These are phyloP conservation scores for Alternaria ventricosa DNA, from an alignment of 2,329 filamentous ascomycete species.

Conservation along the genomic window DNA sequence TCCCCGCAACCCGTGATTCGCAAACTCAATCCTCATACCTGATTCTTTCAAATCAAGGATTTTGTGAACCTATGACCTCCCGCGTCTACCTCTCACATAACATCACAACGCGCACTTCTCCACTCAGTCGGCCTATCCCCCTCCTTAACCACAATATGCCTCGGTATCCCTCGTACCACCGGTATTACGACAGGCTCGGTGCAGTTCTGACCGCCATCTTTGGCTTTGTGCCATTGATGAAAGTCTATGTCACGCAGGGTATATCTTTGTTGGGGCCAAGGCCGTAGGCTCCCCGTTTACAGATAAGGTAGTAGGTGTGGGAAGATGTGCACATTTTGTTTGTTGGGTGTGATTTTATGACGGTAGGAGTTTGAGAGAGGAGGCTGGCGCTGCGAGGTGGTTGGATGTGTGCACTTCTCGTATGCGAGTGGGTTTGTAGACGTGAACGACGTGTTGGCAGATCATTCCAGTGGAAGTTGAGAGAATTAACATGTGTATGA, in stretches of 20 bases:
- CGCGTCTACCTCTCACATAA: too few relatives aligned
- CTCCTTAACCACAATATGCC: background rate
- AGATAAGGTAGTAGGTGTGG: background rate
- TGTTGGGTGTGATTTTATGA: background rate
- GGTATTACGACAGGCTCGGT: background rate
- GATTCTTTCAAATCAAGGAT: too few relatives aligned
- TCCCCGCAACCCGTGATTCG: too few relatives aligned
- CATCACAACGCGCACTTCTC: background rate
- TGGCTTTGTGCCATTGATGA: background rate
- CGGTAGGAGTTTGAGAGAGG: background rate
- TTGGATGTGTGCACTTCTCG: background rate
- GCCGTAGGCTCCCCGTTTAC: background rate
- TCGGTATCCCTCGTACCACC: background rate
- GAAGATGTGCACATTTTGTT: background rate
- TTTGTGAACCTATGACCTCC: too few relatives aligned
- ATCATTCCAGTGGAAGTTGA: background rate
- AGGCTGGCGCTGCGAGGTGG: background rate
- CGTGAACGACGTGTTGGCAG: background rate
- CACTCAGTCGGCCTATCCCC: background rate
- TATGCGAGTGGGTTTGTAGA: background rate
- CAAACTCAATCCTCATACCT: too few relatives aligned
- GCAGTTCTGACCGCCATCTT: background rate
- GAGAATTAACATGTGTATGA: too few relatives aligned
- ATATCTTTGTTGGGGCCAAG: background rate
- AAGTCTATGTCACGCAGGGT: background rate